Evolutionary conservation across 192 early-diverging fungal species (phyloP).

Genomic region (Podila horticola): DNA sequence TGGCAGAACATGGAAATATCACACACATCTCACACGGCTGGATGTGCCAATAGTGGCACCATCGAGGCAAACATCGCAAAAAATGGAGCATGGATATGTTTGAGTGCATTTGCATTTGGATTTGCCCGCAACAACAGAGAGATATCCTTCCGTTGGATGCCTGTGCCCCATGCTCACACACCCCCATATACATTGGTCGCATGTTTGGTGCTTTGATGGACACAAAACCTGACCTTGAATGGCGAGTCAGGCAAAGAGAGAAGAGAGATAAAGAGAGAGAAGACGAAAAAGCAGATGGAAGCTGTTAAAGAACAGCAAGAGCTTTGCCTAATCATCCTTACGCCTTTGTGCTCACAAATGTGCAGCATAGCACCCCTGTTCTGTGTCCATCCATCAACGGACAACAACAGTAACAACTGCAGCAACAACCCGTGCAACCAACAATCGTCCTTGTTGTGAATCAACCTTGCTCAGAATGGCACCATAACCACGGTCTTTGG

Average conservation of each 20-base stretch:
- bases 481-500: background rate
- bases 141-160: background rate
- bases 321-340: background rate
- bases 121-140: no score
- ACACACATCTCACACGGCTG: background rate
- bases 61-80: background rate
- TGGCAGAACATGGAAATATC: background rate
- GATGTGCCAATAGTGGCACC: constrained; percentile 2
- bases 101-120: no score
- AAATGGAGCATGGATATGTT: background rate
- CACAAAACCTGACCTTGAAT: background rate
- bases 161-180: no score
- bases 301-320: background rate
- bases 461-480: constrained; percentile 4
- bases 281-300: background rate
- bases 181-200: background rate
- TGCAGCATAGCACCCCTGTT: background rate
- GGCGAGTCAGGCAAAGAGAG: background rate
- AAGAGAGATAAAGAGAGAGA: background rate
- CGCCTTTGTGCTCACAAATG: background rate
- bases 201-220: background rate
- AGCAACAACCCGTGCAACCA: background rate
- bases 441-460: background rate
- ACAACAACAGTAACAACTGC: background rate
- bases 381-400: no score